phyloP scores from a whole-genome alignment of 306 rosid genomes.

The Luffa aegyptiaca region DNA sequence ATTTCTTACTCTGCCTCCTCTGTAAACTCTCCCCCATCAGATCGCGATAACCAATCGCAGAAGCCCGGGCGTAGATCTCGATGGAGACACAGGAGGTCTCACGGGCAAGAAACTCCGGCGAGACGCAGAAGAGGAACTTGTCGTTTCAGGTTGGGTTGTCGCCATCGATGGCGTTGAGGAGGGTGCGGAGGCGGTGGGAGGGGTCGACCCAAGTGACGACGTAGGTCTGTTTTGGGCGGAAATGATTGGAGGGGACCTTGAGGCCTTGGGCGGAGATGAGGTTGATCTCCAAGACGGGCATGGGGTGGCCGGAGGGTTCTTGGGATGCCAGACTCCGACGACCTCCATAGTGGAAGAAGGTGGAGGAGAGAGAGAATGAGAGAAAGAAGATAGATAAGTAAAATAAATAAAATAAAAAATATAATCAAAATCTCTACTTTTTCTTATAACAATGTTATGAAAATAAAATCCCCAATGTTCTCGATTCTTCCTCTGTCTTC shows the following conservation, averaged over 20 bases:
- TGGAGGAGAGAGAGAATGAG: neutral
- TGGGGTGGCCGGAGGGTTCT: constrained; percentile 8
- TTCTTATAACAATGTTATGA: no score
- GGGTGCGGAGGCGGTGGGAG: constrained; percentile 48
- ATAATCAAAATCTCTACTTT: no score
- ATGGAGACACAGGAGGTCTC: constrained; percentile 60
- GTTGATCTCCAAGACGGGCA: constrained; percentile 69
- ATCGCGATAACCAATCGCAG: constrained; percentile 66
- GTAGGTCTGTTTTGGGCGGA: constrained; percentile 46
- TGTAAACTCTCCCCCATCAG: constrained; percentile 43
- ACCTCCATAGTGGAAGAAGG: constrained; percentile 16
- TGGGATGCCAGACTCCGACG: constrained; percentile 9
- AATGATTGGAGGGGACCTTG: constrained; percentile 30
- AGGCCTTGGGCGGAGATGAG: constrained; percentile 88
- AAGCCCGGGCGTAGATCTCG: constrained; percentile 48
- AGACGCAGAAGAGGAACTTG: constrained; percentile 68
- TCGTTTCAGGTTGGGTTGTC: constrained; percentile 89
- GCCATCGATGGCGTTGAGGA: constrained; percentile 50
- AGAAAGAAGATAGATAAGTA: no score
- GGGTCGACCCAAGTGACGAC: constrained; percentile 61
- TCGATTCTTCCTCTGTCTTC: no score
- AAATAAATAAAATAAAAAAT: no score
- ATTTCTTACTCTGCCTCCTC: constrained; percentile 6
- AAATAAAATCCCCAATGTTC: no score
- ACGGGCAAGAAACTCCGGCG: constrained; percentile 53